Evolutionary conservation across 352 stramenopile genomes (phyloP).

Genomic region (Pythium phragmiticola): DNA sequence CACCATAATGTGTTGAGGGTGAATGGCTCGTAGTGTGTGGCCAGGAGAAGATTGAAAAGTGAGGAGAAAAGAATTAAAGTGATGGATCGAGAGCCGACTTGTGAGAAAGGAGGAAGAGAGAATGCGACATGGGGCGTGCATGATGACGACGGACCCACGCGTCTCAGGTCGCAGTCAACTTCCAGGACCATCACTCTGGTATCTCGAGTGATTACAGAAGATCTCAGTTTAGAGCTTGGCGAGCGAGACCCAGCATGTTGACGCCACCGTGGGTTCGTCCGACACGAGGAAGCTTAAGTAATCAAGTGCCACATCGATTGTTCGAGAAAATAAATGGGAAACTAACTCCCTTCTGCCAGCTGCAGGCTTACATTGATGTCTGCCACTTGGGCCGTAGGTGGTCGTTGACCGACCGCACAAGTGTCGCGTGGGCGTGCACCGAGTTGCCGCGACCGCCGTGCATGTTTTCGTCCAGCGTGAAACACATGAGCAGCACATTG

Average conservation of each 20-base stretch:
- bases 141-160: conserved; percentile 6
- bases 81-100: neutral
- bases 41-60: neutral
- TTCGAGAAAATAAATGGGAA: neutral
- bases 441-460: conserved; percentile 75
- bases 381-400: conserved; percentile 85
- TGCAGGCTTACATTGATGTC: conserved; percentile 51
- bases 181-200: conserved; percentile 13
- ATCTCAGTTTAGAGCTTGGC: no score
- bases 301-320: neutral
- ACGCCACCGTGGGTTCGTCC: conserved; percentile 6
- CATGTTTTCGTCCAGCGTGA: conserved; percentile 83
- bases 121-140: conserved; percentile 1
- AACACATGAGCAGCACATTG: conserved; percentile 85
- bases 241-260: neutral
- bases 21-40: neutral
- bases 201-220: neutral
- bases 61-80: neutral
- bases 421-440: conserved; percentile 50
- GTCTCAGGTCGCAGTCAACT: conserved; percentile 7
- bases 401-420: conserved; percentile 79
- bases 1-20: conserved; percentile 4
- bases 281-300: neutral
- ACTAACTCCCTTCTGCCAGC: neutral
- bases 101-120: neutral